Evolutionary conservation across 352 stramenopile species (phyloP).

Genomic region (Phytophthora tubulina): DNA sequence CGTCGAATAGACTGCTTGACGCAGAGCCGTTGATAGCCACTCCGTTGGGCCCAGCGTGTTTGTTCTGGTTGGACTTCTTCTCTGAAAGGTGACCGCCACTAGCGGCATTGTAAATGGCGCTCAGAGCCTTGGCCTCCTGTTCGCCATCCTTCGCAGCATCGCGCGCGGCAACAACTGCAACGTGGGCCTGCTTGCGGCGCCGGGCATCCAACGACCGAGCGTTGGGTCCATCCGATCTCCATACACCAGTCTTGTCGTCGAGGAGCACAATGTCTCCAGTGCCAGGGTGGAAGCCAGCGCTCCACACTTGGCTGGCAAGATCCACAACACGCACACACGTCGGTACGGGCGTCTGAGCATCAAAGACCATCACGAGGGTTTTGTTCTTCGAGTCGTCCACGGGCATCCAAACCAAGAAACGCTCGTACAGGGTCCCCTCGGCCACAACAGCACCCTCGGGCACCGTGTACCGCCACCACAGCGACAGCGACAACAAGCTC

Average conservation of each 20-base stretch:
- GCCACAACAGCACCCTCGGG: conserved; percentile 46
- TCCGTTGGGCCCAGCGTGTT: conserved; percentile 30
- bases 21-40: conserved; percentile 27
- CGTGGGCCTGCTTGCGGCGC: conserved; percentile 47
- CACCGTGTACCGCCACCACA: conserved; percentile 82
- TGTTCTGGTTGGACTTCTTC: conserved; percentile 35
- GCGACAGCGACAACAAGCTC: conserved; percentile 70
- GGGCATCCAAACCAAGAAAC: conserved; percentile 63
- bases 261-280: conserved; percentile 71
- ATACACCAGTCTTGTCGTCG: conserved; percentile 64
- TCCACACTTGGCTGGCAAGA: conserved; percentile 53
- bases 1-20: conserved; percentile 72
- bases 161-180: conserved; percentile 26
- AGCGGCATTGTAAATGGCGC: conserved; percentile 56
- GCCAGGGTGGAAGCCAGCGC: conserved; percentile 63
- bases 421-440: conserved; percentile 47
- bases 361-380: conserved; percentile 64
- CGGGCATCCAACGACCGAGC: conserved; percentile 49
- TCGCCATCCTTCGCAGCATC: conserved; percentile 34
- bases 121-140: conserved; percentile 52
- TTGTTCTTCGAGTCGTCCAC: conserved; percentile 36
- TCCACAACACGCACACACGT: conserved; percentile 56
- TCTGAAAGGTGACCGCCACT: conserved; percentile 16
- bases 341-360: conserved; percentile 58
- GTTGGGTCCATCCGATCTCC: conserved; percentile 62